A percentile compares a stretch with the other conserved stretches of the same genome.
Evolutionary conservation across 208 protist genomes (phyloP).

Genomic region (Entamoeba nuttalli): DNA sequence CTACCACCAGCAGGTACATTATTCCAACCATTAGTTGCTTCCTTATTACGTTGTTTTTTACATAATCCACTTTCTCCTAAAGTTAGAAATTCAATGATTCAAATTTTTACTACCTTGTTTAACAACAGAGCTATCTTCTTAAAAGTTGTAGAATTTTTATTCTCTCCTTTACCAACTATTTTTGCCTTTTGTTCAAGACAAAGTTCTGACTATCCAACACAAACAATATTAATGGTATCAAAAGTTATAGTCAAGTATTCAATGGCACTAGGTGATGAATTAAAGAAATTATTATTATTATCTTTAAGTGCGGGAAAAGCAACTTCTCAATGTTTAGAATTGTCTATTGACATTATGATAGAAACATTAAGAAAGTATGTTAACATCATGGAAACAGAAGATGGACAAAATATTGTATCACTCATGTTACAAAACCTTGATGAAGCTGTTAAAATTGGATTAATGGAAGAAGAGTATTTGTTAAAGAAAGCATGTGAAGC

Average conservation of each 20-base stretch:
- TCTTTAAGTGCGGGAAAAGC: not conserved
- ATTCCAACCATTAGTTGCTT: not conserved
- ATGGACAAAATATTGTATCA: not conserved
- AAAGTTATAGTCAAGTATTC: not conserved
- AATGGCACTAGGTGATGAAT: not conserved
- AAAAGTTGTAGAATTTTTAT: not conserved
- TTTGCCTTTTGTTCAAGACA: not conserved
- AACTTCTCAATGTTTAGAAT: not conserved
- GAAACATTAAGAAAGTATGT: not conserved
- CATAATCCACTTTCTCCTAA: not conserved
- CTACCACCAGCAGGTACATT: not conserved
- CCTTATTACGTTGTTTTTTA: not conserved
- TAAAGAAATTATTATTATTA: not conserved
- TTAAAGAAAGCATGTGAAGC: not conserved
- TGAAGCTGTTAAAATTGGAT: not conserved
- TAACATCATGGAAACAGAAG: not conserved
- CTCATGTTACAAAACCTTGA: not conserved
- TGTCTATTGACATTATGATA: not conserved
- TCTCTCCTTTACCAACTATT: not conserved
- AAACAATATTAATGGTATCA: not conserved
- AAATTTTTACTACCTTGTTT: not conserved
- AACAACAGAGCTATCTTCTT: not conserved
- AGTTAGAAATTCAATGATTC: not conserved
- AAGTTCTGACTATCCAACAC: not conserved
- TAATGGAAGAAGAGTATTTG: not conserved